phyloP scores from a whole-genome alignment of 2,329 filamentous ascomycete genomes.

The Fusarium lyarnte region DNA sequence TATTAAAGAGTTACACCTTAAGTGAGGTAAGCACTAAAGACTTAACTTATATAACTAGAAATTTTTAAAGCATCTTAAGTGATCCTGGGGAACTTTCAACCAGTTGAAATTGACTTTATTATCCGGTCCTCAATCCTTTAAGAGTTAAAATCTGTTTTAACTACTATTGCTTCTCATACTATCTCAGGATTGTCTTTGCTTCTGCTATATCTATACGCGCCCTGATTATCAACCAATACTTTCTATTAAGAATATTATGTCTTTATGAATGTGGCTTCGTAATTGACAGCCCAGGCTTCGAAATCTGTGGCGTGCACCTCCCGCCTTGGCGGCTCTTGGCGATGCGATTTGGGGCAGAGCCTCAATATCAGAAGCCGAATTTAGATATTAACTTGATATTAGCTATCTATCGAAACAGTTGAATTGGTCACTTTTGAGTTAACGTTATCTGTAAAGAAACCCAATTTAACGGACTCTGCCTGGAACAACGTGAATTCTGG shows the following conservation, averaged over 20 bases:
- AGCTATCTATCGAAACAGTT: no score
- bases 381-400: neutral
- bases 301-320: neutral
- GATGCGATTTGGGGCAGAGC: neutral
- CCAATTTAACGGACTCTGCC: accelerated
- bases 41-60: accelerated
- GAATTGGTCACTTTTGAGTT: neutral
- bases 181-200: accelerated
- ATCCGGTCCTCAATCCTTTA: accelerated
- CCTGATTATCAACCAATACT: neutral
- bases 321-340: slow-evolving; percentile 21
- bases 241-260: accelerated
- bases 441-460: no score
- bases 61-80: accelerated
- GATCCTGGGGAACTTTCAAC: accelerated
- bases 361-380: neutral
- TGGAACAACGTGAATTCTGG: accelerated
- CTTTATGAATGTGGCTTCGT: neutral
- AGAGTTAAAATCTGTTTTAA: accelerated
- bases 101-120: accelerated
- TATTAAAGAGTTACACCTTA: accelerated
- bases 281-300: no score
- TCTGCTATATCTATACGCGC: no score
- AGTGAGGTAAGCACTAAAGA: accelerated
- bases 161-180: neutral